These are phyloP conservation scores for Schizophyllum commune DNA, from an alignment of 1,284 basidiomycete species.

Conservation along the genomic window DNA sequence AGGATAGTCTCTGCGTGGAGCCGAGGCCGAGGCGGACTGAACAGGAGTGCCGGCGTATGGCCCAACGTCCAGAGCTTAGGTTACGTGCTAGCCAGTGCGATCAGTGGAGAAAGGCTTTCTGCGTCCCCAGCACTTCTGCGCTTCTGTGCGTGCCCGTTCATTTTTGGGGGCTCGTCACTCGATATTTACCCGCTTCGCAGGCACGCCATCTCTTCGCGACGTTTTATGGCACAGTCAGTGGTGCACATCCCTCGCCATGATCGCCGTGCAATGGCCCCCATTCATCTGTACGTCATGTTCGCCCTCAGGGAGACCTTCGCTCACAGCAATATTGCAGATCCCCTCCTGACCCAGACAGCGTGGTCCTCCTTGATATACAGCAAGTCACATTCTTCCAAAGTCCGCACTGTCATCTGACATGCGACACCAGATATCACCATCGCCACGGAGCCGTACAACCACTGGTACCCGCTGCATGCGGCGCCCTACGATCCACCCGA, in stretches of 20 bases:
- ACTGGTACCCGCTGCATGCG: slow-evolving; percentile 53
- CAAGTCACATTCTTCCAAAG: slow-evolving; percentile 30
- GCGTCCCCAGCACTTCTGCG: slow-evolving; percentile 81
- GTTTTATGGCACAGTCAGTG: slow-evolving; percentile 91
- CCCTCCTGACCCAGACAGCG: slow-evolving; percentile 75
- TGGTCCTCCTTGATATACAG: slow-evolving; percentile 88
- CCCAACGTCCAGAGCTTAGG: slow-evolving; percentile 70
- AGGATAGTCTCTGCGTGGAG: slow-evolving; percentile 81
- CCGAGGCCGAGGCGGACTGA: slow-evolving; percentile 58
- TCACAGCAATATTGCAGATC: slow-evolving; percentile 45
- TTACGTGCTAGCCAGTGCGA: slow-evolving; percentile 85
- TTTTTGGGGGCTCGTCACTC: too few species aligned
- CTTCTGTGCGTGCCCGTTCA: slow-evolving; percentile 48
- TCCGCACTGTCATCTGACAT: not conserved
- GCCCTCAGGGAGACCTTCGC: slow-evolving; percentile 5
- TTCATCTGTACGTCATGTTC: slow-evolving; percentile 70
- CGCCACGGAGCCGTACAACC: slow-evolving; percentile 37
- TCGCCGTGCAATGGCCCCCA: slow-evolving; percentile 89
- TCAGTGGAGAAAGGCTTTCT: slow-evolving; percentile 85
- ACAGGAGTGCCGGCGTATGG: slow-evolving; percentile 54
- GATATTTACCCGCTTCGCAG: not conserved
- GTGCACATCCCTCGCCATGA: slow-evolving; percentile 81
- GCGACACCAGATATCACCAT: slow-evolving; percentile 65
- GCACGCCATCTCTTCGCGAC: slow-evolving; percentile 86
- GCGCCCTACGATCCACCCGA: slow-evolving; percentile 57